A percentile compares a stretch with the other conserved stretches of the same genome.
phyloP scores from a whole-genome alignment of 148 eudicot species.

The Heliamphora exappendiculata region DNA sequence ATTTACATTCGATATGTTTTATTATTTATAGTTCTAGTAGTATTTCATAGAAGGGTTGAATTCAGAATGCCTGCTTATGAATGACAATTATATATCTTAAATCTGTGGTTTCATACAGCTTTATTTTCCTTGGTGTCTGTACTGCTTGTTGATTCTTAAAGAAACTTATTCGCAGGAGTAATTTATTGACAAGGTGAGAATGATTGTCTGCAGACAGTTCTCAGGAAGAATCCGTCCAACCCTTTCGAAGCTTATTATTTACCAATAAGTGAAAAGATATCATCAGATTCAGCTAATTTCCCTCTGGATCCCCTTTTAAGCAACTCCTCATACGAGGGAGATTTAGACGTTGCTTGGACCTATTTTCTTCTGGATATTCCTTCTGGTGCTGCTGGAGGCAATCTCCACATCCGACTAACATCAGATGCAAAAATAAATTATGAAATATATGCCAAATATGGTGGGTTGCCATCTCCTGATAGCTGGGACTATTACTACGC shows the following conservation, averaged over 20 bases:
- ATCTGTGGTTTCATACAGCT: background rate
- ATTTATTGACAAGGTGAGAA: conserved; percentile 36
- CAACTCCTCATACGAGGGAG: conserved; percentile 34
- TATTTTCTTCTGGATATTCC: conserved; percentile 76
- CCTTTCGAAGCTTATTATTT: conserved; percentile 68
- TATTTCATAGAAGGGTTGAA: background rate
- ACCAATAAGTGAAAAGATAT: conserved; percentile 40
- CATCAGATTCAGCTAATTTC: conserved; percentile 46
- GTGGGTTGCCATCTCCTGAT: conserved; percentile 62
- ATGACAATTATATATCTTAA: background rate
- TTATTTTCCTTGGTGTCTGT: background rate
- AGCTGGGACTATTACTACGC: conserved; percentile 69
- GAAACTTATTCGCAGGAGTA: conserved; percentile 20
- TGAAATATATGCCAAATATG: conserved; percentile 67
- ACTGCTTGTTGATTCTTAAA: conserved; percentile 20
- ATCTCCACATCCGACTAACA: conserved; percentile 50
- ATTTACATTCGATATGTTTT: background rate
- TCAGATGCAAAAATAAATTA: conserved; percentile 36
- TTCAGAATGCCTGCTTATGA: background rate
- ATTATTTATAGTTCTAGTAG: background rate
- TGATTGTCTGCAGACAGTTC: conserved; percentile 67
- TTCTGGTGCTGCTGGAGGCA: conserved; percentile 72
- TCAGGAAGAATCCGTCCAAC: conserved; percentile 44
- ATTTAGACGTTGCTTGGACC: conserved; percentile 46
- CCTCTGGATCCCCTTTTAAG: conserved; percentile 69